Evolutionary conservation across 2,329 filamentous ascomycete genomes (phyloP).

Genomic region (Blastomyces gilchristii): DNA sequence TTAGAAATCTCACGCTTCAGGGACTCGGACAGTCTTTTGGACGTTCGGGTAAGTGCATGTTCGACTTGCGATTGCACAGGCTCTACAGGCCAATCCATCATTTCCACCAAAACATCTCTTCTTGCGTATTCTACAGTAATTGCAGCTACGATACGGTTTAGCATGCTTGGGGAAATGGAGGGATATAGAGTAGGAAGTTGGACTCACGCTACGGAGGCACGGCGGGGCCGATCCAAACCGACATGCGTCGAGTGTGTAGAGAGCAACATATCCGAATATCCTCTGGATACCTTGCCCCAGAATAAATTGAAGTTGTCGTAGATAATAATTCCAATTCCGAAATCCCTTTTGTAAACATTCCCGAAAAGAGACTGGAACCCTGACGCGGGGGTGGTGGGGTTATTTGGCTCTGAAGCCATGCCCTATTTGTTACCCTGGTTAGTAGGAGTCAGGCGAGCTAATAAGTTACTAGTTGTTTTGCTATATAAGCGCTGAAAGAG

Average conservation of each 20-base stretch:
- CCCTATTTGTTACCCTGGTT: neutral
- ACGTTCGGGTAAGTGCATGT: conserved; percentile 17
- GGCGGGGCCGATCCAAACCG: conserved; percentile 1
- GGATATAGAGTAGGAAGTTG: neutral
- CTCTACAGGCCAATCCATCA: conserved; percentile 13
- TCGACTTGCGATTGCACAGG: conserved; percentile 12
- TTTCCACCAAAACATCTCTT: conserved; percentile 18
- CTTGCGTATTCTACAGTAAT: conserved; percentile 18
- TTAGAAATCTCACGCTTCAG: conserved; percentile 14
- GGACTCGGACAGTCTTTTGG: conserved; percentile 16
- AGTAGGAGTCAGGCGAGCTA: neutral
- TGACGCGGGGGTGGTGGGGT: neutral
- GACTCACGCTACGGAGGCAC: conserved; percentile 5
- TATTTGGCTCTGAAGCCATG: neutral
- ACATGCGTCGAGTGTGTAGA: neutral
- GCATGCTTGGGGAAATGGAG: neutral
- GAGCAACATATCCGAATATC: neutral
- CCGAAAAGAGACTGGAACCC: neutral
- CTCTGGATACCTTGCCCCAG: too few relatives aligned
- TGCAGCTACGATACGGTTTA: conserved; percentile 15
- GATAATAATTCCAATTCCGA: neutral
- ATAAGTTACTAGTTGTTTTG: neutral
- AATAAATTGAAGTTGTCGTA: neutral
- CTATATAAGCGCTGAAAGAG: neutral
- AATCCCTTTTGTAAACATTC: neutral